These are phyloP conservation scores for Tolypocladium ovalisporum DNA, from an alignment of 2,329 filamentous ascomycete species.

Conservation along the genomic window DNA sequence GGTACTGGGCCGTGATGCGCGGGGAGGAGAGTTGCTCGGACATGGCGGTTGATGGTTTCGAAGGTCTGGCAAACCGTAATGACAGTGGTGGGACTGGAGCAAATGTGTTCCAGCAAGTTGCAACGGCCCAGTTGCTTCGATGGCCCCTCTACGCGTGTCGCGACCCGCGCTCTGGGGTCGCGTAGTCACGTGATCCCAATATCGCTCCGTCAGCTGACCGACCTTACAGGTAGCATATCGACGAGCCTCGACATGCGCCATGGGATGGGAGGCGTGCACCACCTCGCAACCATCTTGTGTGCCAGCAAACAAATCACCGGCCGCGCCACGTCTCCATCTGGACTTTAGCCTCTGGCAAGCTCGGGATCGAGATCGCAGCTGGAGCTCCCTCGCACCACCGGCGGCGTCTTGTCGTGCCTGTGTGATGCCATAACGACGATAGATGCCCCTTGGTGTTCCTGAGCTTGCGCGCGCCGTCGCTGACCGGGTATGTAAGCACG, in stretches of 20 bases:
- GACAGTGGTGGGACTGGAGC: neutral
- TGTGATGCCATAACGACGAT: neutral
- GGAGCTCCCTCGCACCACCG: neutral
- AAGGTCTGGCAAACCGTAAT: neutral
- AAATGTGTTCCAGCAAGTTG: no score
- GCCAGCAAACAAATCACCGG: neutral
- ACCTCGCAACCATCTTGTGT: neutral
- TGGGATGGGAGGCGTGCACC: no score
- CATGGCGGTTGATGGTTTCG: constrained; percentile 35
- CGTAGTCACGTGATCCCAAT: neutral
- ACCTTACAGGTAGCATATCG: no score
- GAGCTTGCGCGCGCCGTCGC: neutral
- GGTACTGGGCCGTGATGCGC: constrained; percentile 70
- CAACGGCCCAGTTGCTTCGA: neutral
- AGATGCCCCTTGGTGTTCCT: neutral
- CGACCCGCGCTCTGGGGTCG: neutral
- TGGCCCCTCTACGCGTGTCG: neutral
- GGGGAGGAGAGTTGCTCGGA: constrained; percentile 58
- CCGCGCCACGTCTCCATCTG: neutral
- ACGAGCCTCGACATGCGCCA: no score
- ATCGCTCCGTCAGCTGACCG: neutral
- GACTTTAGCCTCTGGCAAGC: neutral
- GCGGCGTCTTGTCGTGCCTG: neutral
- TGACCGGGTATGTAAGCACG: neutral
- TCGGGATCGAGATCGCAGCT: neutral